A percentile compares a stretch with the other conserved stretches of the same genome.
phyloP scores from a whole-genome alignment of 2,329 filamentous ascomycete genomes.

The Trichocomaceae sp. region DNA sequence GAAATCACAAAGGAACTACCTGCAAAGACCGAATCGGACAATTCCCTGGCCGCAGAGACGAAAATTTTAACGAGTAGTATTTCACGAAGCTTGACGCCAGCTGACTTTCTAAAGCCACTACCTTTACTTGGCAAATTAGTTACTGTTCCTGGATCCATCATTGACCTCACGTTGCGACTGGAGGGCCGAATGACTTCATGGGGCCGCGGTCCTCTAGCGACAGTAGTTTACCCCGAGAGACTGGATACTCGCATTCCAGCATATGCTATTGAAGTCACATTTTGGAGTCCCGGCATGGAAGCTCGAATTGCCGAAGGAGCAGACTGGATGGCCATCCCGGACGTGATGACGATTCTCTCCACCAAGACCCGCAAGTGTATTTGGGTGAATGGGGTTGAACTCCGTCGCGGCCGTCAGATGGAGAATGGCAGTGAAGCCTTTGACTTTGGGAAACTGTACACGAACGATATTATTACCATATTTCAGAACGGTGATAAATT shows the following conservation, averaged over 20 bases:
- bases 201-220: constrained; percentile 66
- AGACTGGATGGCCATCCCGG: constrained; percentile 48
- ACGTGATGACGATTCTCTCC: constrained; percentile 64
- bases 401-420: constrained; percentile 52
- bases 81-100: constrained; percentile 5
- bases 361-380: constrained; percentile 74
- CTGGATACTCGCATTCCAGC: constrained; percentile 71
- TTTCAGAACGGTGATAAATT: constrained; percentile 48
- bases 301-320: constrained; percentile 50
- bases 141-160: constrained; percentile 59
- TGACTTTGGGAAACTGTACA: constrained; percentile 62
- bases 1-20: constrained; percentile 23
- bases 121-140: constrained; percentile 58
- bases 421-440: constrained; percentile 45
- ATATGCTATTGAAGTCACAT: constrained; percentile 68
- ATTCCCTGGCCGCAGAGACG: constrained; percentile 14
- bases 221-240: constrained; percentile 55
- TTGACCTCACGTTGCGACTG: constrained; percentile 58
- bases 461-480: constrained; percentile 69
- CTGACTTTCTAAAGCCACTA: constrained; percentile 29
- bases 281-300: constrained; percentile 65
- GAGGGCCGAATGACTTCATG: constrained; percentile 65
- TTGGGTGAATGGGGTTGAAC: constrained; percentile 63
- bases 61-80: constrained; percentile 5
- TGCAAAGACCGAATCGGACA: constrained; percentile 8